Percentiles rank a stretch among this genome's conserved stretches.
Conservation (phyloP, 768 basidiomycete genomes). For the Thelephora ganbajun region DNA sequence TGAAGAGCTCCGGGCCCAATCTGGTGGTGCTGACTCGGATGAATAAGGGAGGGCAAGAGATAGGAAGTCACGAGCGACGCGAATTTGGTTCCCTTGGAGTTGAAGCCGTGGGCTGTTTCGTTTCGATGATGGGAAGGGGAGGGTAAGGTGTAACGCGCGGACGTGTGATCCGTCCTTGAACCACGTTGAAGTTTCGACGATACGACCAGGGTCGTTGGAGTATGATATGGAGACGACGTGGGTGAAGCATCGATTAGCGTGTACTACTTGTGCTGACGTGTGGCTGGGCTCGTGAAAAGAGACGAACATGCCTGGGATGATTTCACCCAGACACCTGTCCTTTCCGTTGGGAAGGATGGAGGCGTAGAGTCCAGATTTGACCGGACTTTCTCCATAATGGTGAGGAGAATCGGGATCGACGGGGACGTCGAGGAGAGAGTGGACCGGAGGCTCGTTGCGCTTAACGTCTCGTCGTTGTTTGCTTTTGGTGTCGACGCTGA, state of each 20-base stretch:
- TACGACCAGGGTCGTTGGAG: neutral
- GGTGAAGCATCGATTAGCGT: constrained; percentile 9
- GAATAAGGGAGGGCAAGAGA: constrained; percentile 23
- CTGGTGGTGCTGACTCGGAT: constrained; percentile 2
- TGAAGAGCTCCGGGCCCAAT: constrained; percentile 2
- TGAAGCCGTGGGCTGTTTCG: constrained; percentile 12
- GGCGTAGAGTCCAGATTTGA: neutral
- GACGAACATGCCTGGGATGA: constrained; percentile 13
- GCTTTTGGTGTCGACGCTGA: neutral
- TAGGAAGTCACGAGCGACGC: constrained; percentile 29
- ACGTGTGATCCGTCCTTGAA: neutral
- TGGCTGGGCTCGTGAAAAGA: constrained; percentile 9
- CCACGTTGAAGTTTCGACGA: neutral
- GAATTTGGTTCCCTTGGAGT: constrained; percentile 22
- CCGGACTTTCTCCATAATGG: neutral
- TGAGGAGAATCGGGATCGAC: neutral
- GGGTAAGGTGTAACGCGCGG: constrained; percentile 1
- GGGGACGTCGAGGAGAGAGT: neutral
- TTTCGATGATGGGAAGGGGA: constrained; percentile 7
- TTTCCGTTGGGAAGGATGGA: constrained; percentile 2
- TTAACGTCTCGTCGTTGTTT: neutral
- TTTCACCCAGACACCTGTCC: constrained; percentile 10
- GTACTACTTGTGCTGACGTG: constrained; percentile 2
- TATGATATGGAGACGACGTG: constrained; percentile 14
- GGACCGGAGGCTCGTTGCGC: neutral